Conservation (phyloP, 257 asterid species). For the Lavandula angustifolia region DNA sequence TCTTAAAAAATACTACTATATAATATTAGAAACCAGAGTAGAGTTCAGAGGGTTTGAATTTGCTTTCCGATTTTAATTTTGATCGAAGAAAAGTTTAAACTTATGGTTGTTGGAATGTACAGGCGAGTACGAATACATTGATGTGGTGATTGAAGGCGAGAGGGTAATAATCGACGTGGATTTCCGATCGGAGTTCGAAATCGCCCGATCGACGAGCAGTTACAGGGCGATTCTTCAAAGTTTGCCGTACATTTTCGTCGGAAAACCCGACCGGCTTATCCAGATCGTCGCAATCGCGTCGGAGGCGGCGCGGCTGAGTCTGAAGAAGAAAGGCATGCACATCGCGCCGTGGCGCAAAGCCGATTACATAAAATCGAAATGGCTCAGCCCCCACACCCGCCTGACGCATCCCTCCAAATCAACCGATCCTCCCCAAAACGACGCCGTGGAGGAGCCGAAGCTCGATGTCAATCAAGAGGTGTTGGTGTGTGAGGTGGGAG, state of each 20-base stretch:
- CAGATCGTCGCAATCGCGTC: conserved; percentile 77
- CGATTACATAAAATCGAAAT: conserved; percentile 76
- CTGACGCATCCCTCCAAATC: conserved; percentile 30
- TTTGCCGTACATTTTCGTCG: conserved; percentile 75
- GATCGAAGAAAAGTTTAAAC: too few relatives aligned
- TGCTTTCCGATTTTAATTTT: too few relatives aligned
- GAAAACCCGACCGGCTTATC: conserved; percentile 70
- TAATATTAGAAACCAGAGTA: background rate
- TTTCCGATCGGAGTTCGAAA: conserved; percentile 88
- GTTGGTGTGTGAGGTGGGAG: conserved; percentile 54
- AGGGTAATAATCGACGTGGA: conserved; percentile 75
- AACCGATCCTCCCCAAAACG: conserved; percentile 18
- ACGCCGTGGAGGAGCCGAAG: conserved; percentile 14
- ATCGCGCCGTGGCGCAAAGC: conserved; percentile 93
- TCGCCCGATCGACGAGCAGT: conserved; percentile 74
- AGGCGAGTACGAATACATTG: conserved; percentile 91
- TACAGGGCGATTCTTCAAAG: conserved; percentile 63
- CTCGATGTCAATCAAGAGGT: conserved; percentile 32
- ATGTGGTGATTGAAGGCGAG: conserved; percentile 65
- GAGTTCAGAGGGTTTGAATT: background rate
- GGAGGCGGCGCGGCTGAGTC: conserved; percentile 75
- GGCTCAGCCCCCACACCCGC: conserved; percentile 74
- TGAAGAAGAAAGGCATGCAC: conserved; percentile 95
- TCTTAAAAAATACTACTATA: too few relatives aligned
- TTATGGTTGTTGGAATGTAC: background rate